Evolutionary conservation across 768 basidiomycete genomes (phyloP).

Genomic region (Pleurotus tuoliensis): DNA sequence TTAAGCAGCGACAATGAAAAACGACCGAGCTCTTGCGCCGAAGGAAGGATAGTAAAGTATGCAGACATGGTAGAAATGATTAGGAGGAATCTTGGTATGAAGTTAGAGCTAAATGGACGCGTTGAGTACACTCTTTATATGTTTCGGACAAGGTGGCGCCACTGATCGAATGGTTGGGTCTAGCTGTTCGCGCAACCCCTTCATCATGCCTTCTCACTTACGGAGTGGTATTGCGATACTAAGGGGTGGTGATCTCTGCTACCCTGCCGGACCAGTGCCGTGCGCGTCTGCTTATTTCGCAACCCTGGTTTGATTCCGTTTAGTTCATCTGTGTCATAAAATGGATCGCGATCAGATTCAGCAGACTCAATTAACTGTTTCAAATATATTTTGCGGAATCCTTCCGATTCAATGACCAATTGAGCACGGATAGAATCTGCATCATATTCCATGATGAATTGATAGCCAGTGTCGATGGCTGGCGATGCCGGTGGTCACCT

Average conservation of each 20-base stretch:
- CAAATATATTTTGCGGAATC: constrained; percentile 2
- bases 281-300: constrained; percentile 7
- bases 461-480: background rate
- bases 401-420: too few relatives aligned
- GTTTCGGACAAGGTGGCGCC: constrained; percentile 5
- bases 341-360: constrained; percentile 9
- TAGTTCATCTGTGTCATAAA: constrained; percentile 9
- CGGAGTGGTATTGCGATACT: constrained; percentile 3
- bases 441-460: background rate
- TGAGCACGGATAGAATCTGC: background rate
- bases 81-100: background rate
- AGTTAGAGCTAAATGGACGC: background rate
- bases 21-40: constrained; percentile 47
- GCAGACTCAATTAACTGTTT: constrained; percentile 3
- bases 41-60: constrained; percentile 37
- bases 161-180: constrained; percentile 8
- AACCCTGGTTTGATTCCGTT: constrained; percentile 9
- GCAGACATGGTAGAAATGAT: constrained; percentile 17
- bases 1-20: constrained; percentile 43
- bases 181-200: constrained; percentile 8
- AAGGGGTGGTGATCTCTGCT: constrained; percentile 7
- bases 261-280: constrained; percentile 8
- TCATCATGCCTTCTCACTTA: constrained; percentile 5
- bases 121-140: constrained; percentile 1
- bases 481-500: background rate